Evolutionary conservation across 2,329 filamentous ascomycete genomes (phyloP).

Genomic region (Pseudogymnoascus verrucosus): DNA sequence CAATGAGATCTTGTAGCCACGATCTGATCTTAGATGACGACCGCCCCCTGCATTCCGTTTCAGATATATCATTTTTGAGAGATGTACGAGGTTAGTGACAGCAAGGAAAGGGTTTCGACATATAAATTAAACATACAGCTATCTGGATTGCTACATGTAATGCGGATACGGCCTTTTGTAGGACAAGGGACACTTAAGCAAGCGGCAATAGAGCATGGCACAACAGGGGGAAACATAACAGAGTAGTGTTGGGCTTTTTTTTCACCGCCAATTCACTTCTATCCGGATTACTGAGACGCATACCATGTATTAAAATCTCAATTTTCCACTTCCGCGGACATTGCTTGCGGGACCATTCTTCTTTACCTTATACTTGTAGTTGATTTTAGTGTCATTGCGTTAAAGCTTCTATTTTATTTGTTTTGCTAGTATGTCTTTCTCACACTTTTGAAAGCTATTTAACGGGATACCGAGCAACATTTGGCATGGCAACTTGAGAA

Average conservation of each 20-base stretch:
- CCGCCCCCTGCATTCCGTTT: neutral
- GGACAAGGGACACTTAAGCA: neutral
- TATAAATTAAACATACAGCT: neutral
- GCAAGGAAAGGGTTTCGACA: neutral
- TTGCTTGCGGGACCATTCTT: neutral
- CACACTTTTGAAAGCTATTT: neutral
- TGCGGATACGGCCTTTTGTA: neutral
- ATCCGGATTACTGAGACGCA: neutral
- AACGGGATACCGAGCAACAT: neutral
- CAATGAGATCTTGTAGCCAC: neutral
- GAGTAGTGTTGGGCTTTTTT: neutral
- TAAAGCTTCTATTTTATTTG: neutral
- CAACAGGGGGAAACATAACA: neutral
- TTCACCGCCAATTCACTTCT: neutral
- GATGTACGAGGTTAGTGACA: neutral
- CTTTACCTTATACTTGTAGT: neutral
- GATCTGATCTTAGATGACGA: neutral
- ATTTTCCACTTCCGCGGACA: neutral
- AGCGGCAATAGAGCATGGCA: neutral
- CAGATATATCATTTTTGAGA: neutral
- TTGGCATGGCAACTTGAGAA: neutral
- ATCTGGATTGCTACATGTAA: neutral
- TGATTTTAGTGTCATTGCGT: neutral
- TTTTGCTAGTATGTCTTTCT: neutral
- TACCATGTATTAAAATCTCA: neutral